Evolutionary conservation across 805 yeast genomes (phyloP).

Genomic region (Lipomyces orientalis): DNA sequence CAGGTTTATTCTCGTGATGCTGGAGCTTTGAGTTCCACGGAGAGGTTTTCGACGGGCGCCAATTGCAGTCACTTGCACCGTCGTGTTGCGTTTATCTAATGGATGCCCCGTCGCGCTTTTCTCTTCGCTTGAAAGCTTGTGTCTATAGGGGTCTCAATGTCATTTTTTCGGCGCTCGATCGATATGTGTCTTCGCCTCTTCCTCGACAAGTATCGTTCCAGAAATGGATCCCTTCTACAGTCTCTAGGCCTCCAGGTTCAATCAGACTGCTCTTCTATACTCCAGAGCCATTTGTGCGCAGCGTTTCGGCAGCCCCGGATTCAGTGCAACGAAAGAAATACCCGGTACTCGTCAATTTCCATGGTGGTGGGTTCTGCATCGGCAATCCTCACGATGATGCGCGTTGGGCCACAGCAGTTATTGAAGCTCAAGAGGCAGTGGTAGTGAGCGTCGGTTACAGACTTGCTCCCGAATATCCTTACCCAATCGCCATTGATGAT

Average conservation of each 20-base stretch:
- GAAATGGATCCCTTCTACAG: background rate
- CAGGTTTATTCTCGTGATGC: too few relatives aligned
- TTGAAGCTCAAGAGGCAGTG: background rate
- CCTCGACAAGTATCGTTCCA: background rate
- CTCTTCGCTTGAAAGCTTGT: too few relatives aligned
- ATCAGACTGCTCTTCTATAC: background rate
- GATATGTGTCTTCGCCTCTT: background rate
- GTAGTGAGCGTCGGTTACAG: constrained; percentile 7
- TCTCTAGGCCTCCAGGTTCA: background rate
- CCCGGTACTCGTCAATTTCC: constrained; percentile 10
- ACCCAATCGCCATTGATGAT: constrained; percentile 1
- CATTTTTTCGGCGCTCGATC: background rate
- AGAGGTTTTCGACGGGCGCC: too few relatives aligned
- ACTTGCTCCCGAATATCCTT: constrained; percentile 9
- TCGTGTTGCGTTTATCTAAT: too few relatives aligned
- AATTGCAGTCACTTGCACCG: too few relatives aligned
- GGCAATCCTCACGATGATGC: constrained; percentile 5
- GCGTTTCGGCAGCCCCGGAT: background rate
- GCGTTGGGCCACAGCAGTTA: constrained; percentile 7
- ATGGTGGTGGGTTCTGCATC: constrained; percentile 13
- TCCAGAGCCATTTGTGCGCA: background rate
- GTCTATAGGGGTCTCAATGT: too few relatives aligned
- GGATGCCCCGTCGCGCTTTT: too few relatives aligned
- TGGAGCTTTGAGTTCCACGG: too few relatives aligned
- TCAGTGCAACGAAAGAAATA: background rate